Evolutionary conservation across 768 basidiomycete species (phyloP).

Genomic region (Boletus sp.): DNA sequence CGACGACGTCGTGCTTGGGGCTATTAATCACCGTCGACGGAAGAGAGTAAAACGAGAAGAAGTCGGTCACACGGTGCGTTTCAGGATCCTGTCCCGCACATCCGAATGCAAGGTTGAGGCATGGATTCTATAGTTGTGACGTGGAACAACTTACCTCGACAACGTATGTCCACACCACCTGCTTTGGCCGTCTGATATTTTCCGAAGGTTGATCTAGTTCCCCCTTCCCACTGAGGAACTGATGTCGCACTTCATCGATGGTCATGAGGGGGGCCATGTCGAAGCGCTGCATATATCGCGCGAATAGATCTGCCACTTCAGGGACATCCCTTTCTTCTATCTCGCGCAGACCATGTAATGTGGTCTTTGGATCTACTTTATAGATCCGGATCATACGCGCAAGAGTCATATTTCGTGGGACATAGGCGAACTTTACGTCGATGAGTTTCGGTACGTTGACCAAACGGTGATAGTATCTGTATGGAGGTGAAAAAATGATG

Average conservation of each 20-base stretch:
- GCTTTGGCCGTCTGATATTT: conserved; percentile 54
- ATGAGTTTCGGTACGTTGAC: conserved; percentile 91
- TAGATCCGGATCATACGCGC: conserved; percentile 84
- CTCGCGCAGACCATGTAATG: conserved; percentile 72
- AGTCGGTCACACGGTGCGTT: conserved; percentile 85
- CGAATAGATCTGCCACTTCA: conserved; percentile 66
- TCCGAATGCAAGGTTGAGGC: neutral
- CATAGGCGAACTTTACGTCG: conserved; percentile 82
- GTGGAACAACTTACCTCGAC: conserved; percentile 65
- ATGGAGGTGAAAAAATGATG: conserved; percentile 3
- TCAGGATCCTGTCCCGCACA: conserved; percentile 60
- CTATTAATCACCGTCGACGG: conserved; percentile 89
- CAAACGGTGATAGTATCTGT: conserved; percentile 87
- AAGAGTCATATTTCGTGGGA: conserved; percentile 83
- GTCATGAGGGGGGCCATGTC: conserved; percentile 74
- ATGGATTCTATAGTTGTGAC: neutral
- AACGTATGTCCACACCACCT: conserved; percentile 96
- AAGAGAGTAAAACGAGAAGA: conserved; percentile 95
- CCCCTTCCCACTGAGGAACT: conserved; percentile 82
- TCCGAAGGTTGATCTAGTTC: conserved; percentile 39
- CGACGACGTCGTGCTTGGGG: conserved; percentile 64
- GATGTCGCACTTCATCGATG: conserved; percentile 78
- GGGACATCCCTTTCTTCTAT: conserved; percentile 80
- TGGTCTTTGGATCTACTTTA: conserved; percentile 54
- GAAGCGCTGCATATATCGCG: conserved; percentile 80